Conservation (phyloP, 2,329 filamentous ascomycete species). For the Zopfia rhizophila region DNA sequence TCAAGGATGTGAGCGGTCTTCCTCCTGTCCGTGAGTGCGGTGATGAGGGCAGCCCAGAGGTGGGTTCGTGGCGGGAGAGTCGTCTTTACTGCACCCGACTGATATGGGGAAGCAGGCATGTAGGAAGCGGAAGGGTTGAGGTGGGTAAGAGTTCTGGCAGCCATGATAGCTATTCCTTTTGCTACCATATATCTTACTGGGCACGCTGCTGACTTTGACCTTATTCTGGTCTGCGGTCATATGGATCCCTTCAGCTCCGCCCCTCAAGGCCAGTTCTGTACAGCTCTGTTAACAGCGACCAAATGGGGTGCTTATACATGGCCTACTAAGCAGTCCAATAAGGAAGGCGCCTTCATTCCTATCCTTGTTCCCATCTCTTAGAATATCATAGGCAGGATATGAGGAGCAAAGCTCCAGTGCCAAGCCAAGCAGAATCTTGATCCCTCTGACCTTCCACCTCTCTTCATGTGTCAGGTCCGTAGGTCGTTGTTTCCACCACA, state of each 20-base stretch:
- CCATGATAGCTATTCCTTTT: neutral
- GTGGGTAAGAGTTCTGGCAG: neutral
- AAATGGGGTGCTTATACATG: constrained; percentile 4
- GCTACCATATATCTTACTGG: constrained; percentile 1
- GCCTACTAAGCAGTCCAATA: constrained; percentile 21
- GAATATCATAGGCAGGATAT: constrained; percentile 25
- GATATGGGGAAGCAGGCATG: neutral
- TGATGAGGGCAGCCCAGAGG: constrained; percentile 29
- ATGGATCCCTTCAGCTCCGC: constrained; percentile 1
- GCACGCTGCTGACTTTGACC: constrained; percentile 8
- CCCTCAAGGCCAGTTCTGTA: constrained; percentile 6
- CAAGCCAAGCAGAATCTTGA: constrained; percentile 28
- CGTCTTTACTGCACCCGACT: neutral
- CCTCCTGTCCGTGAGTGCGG: constrained; percentile 21
- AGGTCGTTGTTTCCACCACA: constrained; percentile 5
- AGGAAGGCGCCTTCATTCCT: constrained; percentile 17
- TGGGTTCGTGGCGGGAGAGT: constrained; percentile 1
- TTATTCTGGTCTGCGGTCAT: neutral
- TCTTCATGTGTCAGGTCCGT: constrained; percentile 19
- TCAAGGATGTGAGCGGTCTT: constrained; percentile 22
- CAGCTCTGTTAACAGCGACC: neutral
- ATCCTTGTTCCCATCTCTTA: neutral
- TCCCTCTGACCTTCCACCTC: constrained; percentile 31
- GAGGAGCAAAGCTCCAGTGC: constrained; percentile 26
- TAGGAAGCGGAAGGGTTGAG: constrained; percentile 4